Conservation (phyloP, 2,329 filamentous ascomycete genomes). For the Clarireedia monteithiana region DNA sequence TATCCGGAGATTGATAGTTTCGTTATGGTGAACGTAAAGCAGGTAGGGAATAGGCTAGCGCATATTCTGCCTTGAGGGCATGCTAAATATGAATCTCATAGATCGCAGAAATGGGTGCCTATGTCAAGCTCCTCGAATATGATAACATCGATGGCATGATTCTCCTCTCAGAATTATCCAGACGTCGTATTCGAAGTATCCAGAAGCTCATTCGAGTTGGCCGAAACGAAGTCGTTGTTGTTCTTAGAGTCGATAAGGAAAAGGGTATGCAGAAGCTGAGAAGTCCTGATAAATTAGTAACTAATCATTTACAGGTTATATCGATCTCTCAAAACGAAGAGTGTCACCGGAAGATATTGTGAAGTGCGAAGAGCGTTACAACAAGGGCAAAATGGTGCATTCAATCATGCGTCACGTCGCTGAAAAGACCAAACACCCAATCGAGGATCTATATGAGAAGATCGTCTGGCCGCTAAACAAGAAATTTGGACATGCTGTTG, state of each 20-base stretch:
- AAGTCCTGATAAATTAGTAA: not conserved
- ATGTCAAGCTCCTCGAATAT: conserved; percentile 98
- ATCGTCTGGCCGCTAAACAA: conserved; percentile 98
- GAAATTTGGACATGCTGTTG: conserved; percentile 92
- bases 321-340: conserved; percentile 96
- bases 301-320: conserved; percentile 57
- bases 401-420: conserved; percentile 98
- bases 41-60: conserved; percentile 47
- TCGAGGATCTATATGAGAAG: conserved; percentile 86
- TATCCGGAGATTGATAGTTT: conserved; percentile 98
- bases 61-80: not conserved
- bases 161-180: conserved; percentile 90
- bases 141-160: conserved; percentile 99
- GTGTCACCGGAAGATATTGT: conserved; percentile 96
- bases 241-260: conserved; percentile 98
- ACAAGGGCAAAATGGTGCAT: conserved; percentile 99
- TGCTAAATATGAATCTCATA: conserved; percentile 30
- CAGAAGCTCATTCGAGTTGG: conserved; percentile 98
- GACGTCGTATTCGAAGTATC: conserved; percentile 96
- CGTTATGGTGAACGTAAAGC: conserved; percentile 99
- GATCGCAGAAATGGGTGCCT: conserved; percentile 99
- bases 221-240: conserved; percentile 96
- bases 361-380: conserved; percentile 98
- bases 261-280: conserved; percentile 54
- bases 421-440: conserved; percentile 91